These are phyloP conservation scores for Aureobasidium musti DNA, from an alignment of 2,329 filamentous ascomycete genomes.

Conservation along the genomic window DNA sequence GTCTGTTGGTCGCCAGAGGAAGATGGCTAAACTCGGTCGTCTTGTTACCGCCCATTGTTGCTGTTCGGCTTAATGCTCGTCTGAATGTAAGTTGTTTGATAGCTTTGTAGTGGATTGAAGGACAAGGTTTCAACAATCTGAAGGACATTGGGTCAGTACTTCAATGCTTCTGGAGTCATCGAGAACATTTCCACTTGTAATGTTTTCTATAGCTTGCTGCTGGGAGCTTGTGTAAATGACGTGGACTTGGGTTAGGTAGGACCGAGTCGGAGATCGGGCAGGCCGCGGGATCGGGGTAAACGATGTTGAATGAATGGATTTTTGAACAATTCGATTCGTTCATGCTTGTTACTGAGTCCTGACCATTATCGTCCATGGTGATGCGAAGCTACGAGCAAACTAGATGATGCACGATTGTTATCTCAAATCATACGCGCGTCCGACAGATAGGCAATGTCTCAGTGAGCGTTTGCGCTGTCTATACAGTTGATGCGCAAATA, in stretches of 20 bases:
- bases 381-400: too few relatives aligned
- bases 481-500: too few relatives aligned
- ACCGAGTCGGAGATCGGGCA: neutral
- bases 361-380: too few relatives aligned
- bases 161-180: neutral
- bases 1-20: constrained; percentile 23
- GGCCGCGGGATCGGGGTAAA: neutral
- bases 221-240: too few relatives aligned
- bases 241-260: constrained; percentile 5
- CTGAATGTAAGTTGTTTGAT: neutral
- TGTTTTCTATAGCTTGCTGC: too few relatives aligned
- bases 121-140: neutral
- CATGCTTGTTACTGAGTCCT: too few relatives aligned
- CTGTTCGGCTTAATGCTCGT: constrained; percentile 12
- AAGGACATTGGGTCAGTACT: neutral
- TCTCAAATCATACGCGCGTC: too few relatives aligned
- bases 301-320: too few relatives aligned
- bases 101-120: neutral
- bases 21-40: constrained; percentile 25
- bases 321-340: too few relatives aligned
- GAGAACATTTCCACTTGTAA: neutral
- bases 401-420: too few relatives aligned
- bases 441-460: too few relatives aligned
- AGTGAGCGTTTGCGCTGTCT: too few relatives aligned
- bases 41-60: neutral